Evolutionary conservation across 1,284 basidiomycete genomes (phyloP).

Genomic region (Ceratobasidium sp.): DNA sequence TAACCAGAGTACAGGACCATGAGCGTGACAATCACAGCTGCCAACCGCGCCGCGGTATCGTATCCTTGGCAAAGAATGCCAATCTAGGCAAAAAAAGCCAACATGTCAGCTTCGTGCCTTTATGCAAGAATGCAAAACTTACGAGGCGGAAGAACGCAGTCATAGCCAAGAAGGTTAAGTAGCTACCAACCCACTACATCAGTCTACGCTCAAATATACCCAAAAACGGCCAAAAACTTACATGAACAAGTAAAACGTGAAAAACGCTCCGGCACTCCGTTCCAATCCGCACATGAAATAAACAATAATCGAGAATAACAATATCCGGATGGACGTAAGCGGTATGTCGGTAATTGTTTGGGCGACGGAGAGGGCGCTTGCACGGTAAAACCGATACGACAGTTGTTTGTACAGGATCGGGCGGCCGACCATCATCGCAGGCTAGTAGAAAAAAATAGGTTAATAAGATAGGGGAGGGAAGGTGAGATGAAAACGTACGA

Average conservation of each 20-base stretch:
- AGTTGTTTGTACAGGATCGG: conserved; percentile 74
- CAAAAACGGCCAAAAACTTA: conserved; percentile 60
- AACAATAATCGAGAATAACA: conserved; percentile 63
- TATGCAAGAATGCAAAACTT: conserved; percentile 45
- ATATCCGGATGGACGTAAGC: conserved; percentile 62
- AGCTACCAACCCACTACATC: conserved; percentile 45
- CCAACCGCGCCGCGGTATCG: conserved; percentile 65
- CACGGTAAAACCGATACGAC: conserved; percentile 83
- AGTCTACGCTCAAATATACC: no score
- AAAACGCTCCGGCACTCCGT: conserved; percentile 63
- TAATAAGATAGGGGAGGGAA: not conserved
- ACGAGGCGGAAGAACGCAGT: conserved; percentile 64
- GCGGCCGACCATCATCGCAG: conserved; percentile 80
- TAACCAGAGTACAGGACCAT: conserved; percentile 56
- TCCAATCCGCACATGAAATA: conserved; percentile 64
- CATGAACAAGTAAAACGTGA: conserved; percentile 59
- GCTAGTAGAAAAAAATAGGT: conserved; percentile 54
- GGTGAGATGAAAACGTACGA: conserved; percentile 57
- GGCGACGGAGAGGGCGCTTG: conserved; percentile 78
- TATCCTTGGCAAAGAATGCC: conserved; percentile 62
- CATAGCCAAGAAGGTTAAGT: conserved; percentile 61
- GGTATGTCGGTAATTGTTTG: conserved; percentile 65
- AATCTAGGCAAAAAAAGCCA: conserved; percentile 51
- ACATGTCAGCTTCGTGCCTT: not conserved
- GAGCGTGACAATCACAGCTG: conserved; percentile 62